Base-by-base conservation (phyloP, 2,329 filamentous ascomycete genomes). In the Periconia sp. region DNA sequence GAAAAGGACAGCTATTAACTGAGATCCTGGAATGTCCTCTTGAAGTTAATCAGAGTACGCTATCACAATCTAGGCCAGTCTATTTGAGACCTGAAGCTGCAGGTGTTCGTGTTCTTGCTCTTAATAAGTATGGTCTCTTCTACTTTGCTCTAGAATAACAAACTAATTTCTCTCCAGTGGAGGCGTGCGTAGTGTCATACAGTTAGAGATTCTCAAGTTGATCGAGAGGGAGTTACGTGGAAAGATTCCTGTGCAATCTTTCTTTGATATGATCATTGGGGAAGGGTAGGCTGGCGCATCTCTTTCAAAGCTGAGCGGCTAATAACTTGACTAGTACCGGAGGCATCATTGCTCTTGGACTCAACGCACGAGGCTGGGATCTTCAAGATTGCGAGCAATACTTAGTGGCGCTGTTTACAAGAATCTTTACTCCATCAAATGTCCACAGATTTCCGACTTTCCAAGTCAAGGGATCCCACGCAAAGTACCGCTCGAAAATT, bases 261-360 rank as follows among this genome's bases (percentile, higher is more conserved):
- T 78, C 52, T 77, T 78, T 43, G 76, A 78, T 39, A 64, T 78
- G 8, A 73, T 78, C 11, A 69, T 54, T 17, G 51, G 53, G 18
- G 31, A 49, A 40, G 41, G 42, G 40, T 46, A 16, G 34, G 40
- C 43, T n/a, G 5, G 8, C 22, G 3, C 35, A 18, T 12, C 13
- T 15, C 25, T 5, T 2, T 13, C 4, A 22, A 5, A 3, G 4
- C 21, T 17, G 10, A 12, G 11, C 13, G 17, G 32, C 12, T 17
- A 17, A 37, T 30, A 37, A 33, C 5, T 6, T 7, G 5, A 15
- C 12, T 53, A 66, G 71, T 18, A 73, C 72, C n/a, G 75, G 76
- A n/a, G 76, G 73, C 6, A 53, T 77, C 8, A 64, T 77, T 15
- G 73, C 73, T 4, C 63, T 75, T 6, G 72, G 71, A 2, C 61